Evolutionary conservation across 306 rosid genomes (phyloP).

Genomic region (Malus sieversii): DNA sequence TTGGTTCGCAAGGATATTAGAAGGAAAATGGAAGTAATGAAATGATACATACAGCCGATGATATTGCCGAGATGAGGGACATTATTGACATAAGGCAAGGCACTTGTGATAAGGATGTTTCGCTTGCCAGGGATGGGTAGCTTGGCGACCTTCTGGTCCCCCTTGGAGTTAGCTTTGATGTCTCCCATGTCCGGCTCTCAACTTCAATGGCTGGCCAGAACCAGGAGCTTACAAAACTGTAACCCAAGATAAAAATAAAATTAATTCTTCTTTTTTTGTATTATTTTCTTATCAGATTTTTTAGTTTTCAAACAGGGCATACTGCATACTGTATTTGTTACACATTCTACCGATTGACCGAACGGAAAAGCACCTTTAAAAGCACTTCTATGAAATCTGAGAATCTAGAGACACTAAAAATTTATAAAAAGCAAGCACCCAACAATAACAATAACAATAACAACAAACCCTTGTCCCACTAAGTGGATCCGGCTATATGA

Average conservation of each 20-base stretch:
- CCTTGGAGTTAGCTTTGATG: neutral
- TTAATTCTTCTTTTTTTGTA: neutral
- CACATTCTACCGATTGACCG: neutral
- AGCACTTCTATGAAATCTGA: no score
- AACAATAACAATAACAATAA: no score
- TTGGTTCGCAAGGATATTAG: neutral
- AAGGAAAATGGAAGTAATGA: neutral
- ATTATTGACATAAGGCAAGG: conserved; percentile 92
- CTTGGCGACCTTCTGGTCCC: conserved; percentile 30
- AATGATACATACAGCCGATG: conserved; percentile 50
- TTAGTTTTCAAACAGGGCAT: neutral
- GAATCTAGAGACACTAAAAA: no score
- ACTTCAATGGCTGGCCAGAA: neutral
- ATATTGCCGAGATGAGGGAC: conserved; percentile 96
- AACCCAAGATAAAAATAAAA: neutral
- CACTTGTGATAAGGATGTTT: conserved; percentile 91
- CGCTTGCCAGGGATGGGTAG: conserved; percentile 75
- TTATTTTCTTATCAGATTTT: neutral
- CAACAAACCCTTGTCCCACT: no score
- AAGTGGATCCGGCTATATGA: no score
- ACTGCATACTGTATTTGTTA: neutral
- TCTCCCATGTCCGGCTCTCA: conserved; percentile 26
- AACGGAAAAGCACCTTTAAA: no score
- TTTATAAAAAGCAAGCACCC: no score
- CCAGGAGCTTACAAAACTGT: neutral